These are phyloP conservation scores for Tuber aestivum DNA, from an alignment of 495 filamentous ascomycete genomes.

Conservation along the genomic window DNA sequence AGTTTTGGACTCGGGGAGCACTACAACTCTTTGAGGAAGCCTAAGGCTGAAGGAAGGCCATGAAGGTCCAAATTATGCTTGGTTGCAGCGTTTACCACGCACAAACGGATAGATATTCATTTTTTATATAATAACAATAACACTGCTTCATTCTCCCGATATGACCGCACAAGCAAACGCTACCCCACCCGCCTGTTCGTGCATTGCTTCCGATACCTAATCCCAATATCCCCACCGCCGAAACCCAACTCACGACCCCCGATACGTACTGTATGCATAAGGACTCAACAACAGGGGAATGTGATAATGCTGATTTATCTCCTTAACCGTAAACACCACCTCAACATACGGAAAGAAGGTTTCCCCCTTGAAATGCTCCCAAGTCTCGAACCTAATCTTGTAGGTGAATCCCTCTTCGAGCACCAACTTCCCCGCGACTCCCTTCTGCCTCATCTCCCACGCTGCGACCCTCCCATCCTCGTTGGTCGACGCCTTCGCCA, in stretches of 20 bases:
- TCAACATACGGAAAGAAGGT: slow-evolving; percentile 92
- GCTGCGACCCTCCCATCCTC: slow-evolving; percentile 75
- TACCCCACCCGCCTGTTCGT: neutral
- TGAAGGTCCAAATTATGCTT: neutral
- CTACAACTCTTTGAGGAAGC: slow-evolving; percentile 77
- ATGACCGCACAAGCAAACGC: neutral
- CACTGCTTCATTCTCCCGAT: neutral
- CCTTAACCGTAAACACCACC: slow-evolving; percentile 70
- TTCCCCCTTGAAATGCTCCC: slow-evolving; percentile 50
- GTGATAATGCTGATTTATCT: slow-evolving; percentile 73
- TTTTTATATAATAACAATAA: neutral
- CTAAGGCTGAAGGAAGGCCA: slow-evolving; percentile 6
- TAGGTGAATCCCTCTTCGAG: slow-evolving; percentile 34
- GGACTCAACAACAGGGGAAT: slow-evolving; percentile 84
- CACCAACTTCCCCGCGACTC: slow-evolving; percentile 20
- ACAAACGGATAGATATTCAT: neutral
- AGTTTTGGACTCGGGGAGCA: slow-evolving; percentile 90
- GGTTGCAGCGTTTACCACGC: neutral
- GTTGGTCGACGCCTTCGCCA: slow-evolving; percentile 67
- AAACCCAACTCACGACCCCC: slow-evolving; percentile 54
- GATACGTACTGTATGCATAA: slow-evolving; percentile 89
- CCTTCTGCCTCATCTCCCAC: slow-evolving; percentile 52
- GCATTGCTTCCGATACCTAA: neutral
- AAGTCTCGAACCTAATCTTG: slow-evolving; percentile 41
- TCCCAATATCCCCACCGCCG: neutral